Base-by-base conservation (phyloP, 805 yeast genomes). In the Cyberlindnera euphorbiae region DNA sequence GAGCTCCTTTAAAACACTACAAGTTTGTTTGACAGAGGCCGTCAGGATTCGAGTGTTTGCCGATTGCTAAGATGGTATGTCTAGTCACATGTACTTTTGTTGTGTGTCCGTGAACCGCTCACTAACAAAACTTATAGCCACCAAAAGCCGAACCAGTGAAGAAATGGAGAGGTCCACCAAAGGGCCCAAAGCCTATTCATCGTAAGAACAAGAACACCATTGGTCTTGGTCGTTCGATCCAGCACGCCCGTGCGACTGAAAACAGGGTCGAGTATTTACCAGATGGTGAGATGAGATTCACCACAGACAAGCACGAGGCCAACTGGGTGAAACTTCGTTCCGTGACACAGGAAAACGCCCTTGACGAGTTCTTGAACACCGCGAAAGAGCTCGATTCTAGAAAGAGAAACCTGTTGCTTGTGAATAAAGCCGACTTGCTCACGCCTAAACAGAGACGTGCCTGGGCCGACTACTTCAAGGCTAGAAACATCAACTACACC, bases 361-460 rank as follows among this genome's bases (percentile, higher is more conserved):
- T 93, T 39, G 97, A 93, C 62, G 99, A 93, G 63, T 89, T 93
- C 60, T 73, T 93, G 53, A 82, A 80, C 54, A 90, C 97, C 7
- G 99, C 88, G 15, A 67, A 72, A 37, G 95, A 85, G 46, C 56
- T 86, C 30, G 80, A 82, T 46, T 75, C 78, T n/a, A 62, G 75
- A 33, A 93, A 93, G 62, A 75, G 73, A 41, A 89, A 87, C 51
- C 68, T 93, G 49, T 66, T 93, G 45, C 70, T 93, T 45, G 95
- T 93, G 21, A 93, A 93, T 59, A 93, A 93, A 58, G 93, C 98
- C 3, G 99, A 93, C 69, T 63, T 90, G 53, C 68, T 93, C 42
- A 77, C 89, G 2, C 69, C 69, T 33, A 67, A 69, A 16, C 98
- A 93, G 63, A 75, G 98, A 59, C 60, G 74, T 32, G 68, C 69